Conservation (phyloP, 2,329 filamentous ascomycete species). For the Aspergillus tamarii region DNA sequence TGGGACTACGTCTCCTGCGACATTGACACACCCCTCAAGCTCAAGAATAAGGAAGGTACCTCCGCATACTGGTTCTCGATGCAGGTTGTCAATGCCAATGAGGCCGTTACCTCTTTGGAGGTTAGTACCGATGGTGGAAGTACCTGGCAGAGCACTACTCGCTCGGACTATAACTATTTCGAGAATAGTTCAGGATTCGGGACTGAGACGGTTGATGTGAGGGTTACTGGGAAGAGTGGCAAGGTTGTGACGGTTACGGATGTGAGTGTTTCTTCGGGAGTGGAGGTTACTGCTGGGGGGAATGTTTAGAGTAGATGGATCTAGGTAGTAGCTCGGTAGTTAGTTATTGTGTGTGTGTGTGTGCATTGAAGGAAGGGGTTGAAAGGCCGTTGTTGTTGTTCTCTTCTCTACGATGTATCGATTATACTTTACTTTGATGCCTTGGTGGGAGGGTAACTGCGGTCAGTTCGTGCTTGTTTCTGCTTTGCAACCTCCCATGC, state of each 20-base stretch:
- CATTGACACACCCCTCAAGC: conserved; percentile 52
- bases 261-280: conserved; percentile 40
- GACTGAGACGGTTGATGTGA: conserved; percentile 57
- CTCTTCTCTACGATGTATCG: conserved; percentile 4
- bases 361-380: background rate
- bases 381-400: background rate
- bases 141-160: conserved; percentile 61
- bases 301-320: conserved; percentile 26
- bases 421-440: background rate
- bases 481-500: conserved; percentile 1
- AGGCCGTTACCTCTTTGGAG: conserved; percentile 59
- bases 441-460: background rate
- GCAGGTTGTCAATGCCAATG: conserved; percentile 67
- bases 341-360: background rate
- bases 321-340: too few relatives aligned
- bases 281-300: conserved; percentile 23
- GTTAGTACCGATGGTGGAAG: conserved; percentile 63
- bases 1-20: conserved; percentile 58
- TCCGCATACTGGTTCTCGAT: conserved; percentile 61
- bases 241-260: conserved; percentile 55
- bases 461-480: background rate
- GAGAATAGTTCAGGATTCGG: conserved; percentile 63
- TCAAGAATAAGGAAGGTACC: conserved; percentile 56
- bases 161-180: conserved; percentile 64
- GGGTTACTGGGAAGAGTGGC: conserved; percentile 59